These are phyloP conservation scores for Backusella sp. DNA, from an alignment of 192 early-diverging fungal species.

Conservation along the genomic window DNA sequence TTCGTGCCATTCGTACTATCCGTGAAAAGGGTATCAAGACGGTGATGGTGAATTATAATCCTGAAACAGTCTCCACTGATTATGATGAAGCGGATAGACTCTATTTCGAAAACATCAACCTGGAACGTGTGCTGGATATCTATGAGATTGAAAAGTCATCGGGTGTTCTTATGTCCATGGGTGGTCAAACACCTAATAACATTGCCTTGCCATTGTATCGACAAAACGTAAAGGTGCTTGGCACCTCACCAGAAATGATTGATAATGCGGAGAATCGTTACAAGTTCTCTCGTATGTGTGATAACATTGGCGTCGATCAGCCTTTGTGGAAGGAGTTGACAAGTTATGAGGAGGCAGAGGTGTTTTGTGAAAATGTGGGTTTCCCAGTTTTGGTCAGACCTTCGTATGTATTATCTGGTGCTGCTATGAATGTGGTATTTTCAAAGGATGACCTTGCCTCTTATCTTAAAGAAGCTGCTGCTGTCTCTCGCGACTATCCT, in stretches of 20 bases:
- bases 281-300: constrained; percentile 97
- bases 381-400: constrained; percentile 97
- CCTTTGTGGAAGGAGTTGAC: constrained; percentile 97
- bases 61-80: constrained; percentile 99
- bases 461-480: constrained; percentile 88
- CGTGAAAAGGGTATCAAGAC: constrained; percentile 88
- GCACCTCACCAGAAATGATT: constrained; percentile 96
- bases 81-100: constrained; percentile 97
- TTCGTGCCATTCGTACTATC: constrained; percentile 92
- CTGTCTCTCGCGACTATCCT: constrained; percentile 90
- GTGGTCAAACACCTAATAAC: constrained; percentile 98
- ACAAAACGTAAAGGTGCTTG: constrained; percentile 91
- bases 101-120: constrained; percentile 95
- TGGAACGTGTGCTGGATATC: constrained; percentile 96
- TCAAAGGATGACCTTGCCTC: constrained; percentile 78
- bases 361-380: constrained; percentile 85
- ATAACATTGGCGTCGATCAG: constrained; percentile 96
- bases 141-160: constrained; percentile 87
- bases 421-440: constrained; percentile 98
- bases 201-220: constrained; percentile 90
- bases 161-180: constrained; percentile 93
- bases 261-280: constrained; percentile 97
- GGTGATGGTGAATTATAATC: constrained; percentile 99
- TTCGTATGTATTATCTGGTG: constrained; percentile 97
- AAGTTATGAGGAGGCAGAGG: constrained; percentile 77